Conservation (phyloP, 768 basidiomycete species). For the Udeniomyces megalosporus region DNA sequence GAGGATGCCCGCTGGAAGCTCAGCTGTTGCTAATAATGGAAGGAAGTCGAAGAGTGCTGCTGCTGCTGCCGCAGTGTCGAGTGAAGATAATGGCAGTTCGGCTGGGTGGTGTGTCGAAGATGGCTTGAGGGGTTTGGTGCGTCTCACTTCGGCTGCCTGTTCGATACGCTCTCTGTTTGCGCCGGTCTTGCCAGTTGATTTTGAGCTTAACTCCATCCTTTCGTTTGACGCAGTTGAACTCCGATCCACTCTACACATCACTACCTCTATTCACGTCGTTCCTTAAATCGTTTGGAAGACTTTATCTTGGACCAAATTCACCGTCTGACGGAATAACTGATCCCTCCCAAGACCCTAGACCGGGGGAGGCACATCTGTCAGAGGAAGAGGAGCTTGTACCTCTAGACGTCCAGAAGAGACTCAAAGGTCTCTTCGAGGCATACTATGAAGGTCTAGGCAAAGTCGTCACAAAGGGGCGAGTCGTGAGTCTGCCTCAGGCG, state of each 20-base stretch:
- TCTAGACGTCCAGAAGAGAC: slow-evolving; percentile 67
- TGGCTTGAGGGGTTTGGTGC: slow-evolving; percentile 63
- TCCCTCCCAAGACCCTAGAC: neutral
- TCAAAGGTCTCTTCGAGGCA: slow-evolving; percentile 80
- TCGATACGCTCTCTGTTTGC: no score
- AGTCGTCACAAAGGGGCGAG: slow-evolving; percentile 6
- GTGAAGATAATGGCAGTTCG: slow-evolving; percentile 34
- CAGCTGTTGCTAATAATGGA: slow-evolving; percentile 45
- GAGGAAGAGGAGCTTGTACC: slow-evolving; percentile 59
- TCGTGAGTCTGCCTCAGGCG: neutral
- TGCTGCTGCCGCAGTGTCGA: slow-evolving; percentile 26
- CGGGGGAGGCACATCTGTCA: neutral
- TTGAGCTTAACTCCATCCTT: no score
- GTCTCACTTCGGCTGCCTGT: no score
- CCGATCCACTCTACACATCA: slow-evolving; percentile 71
- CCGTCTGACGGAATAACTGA: neutral
- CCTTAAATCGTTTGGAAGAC: slow-evolving; percentile 75
- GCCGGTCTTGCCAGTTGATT: no score
- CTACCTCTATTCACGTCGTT: slow-evolving; percentile 81
- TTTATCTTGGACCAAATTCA: slow-evolving; percentile 59
- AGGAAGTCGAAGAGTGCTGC: slow-evolving; percentile 35
- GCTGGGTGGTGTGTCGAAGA: slow-evolving; percentile 46
- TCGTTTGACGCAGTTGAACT: slow-evolving; percentile 46
- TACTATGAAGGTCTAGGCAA: slow-evolving; percentile 51
- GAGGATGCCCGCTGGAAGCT: neutral